phyloP scores from a whole-genome alignment of 2,329 filamentous ascomycete species.

The Arachnomyces sp. region DNA sequence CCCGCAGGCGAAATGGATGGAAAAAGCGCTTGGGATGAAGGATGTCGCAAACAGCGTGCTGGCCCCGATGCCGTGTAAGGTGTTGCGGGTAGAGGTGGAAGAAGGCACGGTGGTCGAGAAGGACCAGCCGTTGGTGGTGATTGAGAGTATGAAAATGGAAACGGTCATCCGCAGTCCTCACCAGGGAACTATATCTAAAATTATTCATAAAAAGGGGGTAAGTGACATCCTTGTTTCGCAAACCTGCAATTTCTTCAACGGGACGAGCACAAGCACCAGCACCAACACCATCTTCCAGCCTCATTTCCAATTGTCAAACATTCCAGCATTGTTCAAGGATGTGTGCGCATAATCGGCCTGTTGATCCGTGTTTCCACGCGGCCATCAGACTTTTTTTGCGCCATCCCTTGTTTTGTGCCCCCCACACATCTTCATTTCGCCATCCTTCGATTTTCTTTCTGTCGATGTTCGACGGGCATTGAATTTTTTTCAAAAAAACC shows the following conservation, averaged over 20 bases:
- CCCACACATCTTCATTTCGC: no score
- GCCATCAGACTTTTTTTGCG: no score
- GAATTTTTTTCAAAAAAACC: constrained; percentile 2
- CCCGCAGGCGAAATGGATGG: constrained; percentile 66
- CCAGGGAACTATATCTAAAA: constrained; percentile 61
- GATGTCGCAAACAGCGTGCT: constrained; percentile 74
- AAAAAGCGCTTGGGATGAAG: constrained; percentile 77
- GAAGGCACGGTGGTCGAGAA: constrained; percentile 78
- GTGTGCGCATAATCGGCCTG: no score
- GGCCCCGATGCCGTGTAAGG: constrained; percentile 96
- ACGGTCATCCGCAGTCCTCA: constrained; percentile 74
- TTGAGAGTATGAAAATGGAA: constrained; percentile 89
- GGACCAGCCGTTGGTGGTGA: constrained; percentile 81
- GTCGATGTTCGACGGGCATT: background rate
- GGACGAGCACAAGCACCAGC: background rate
- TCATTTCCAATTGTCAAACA: no score
- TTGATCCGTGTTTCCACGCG: no score
- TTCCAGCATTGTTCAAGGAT: no score
- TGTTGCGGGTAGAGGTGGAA: constrained; percentile 77
- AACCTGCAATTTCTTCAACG: constrained; percentile 5
- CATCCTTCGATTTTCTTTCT: background rate
- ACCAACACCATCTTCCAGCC: no score
- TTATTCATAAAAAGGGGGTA: constrained; percentile 69
- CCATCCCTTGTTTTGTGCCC: no score
- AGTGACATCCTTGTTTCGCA: constrained; percentile 26